Conservation (phyloP, 2,329 filamentous ascomycete species). For the Thelonectria olida region DNA sequence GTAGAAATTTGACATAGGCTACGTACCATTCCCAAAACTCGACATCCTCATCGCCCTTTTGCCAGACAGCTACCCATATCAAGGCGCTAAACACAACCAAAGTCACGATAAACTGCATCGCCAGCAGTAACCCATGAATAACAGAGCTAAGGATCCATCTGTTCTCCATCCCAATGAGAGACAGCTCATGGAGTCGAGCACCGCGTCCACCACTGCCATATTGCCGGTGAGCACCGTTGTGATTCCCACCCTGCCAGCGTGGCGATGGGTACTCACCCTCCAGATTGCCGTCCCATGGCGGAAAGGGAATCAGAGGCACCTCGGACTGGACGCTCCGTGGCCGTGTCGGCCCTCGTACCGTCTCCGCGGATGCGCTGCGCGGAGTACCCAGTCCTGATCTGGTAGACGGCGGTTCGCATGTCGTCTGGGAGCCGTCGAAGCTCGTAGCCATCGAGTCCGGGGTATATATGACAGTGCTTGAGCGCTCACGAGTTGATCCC, state of each 20-base stretch:
- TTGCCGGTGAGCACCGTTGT: neutral
- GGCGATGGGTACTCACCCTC: slow-evolving; percentile 27
- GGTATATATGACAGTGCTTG: neutral
- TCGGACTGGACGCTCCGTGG: slow-evolving; percentile 13
- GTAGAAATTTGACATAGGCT: neutral
- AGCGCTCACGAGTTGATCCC: neutral
- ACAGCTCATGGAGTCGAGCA: slow-evolving; percentile 4
- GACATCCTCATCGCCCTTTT: slow-evolving; percentile 31
- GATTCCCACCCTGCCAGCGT: slow-evolving; percentile 13
- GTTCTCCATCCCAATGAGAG: slow-evolving; percentile 15
- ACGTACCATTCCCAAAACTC: slow-evolving; percentile 39
- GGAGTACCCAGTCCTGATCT: neutral
- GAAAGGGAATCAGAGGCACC: slow-evolving; percentile 41
- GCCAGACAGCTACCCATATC: slow-evolving; percentile 40
- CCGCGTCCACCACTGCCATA: neutral
- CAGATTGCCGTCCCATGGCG: slow-evolving; percentile 33
- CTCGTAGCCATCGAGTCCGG: neutral
- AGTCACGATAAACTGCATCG: slow-evolving; percentile 37
- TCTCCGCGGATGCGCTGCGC: slow-evolving; percentile 30
- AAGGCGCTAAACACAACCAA: slow-evolving; percentile 39
- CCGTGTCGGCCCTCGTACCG: slow-evolving; percentile 28
- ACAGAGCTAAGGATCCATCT: slow-evolving; percentile 30
- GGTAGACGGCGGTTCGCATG: neutral
- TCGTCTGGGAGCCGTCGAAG: neutral
- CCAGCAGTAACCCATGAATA: slow-evolving; percentile 41